A percentile compares a stretch with the other conserved stretches of the same genome.
phyloP scores from a whole-genome alignment of 2,329 filamentous ascomycete genomes.

The Paracoccidioides lutzii region DNA sequence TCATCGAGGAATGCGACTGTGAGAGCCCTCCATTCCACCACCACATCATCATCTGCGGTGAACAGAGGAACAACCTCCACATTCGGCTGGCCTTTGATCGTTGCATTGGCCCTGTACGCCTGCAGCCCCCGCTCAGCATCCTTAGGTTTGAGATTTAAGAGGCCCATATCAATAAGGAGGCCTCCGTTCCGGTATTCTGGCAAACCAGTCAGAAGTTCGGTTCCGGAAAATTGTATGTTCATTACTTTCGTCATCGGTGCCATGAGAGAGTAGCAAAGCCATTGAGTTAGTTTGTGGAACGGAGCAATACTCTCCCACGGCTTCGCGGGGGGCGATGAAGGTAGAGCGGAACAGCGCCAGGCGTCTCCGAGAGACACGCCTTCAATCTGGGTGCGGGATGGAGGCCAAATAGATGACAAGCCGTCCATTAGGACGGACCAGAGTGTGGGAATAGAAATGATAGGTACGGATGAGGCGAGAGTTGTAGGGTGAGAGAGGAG shows the following conservation, averaged over 20 bases:
- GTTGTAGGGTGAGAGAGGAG: slow-evolving; percentile 86
- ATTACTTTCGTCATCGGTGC: slow-evolving; percentile 75
- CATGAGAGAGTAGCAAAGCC: slow-evolving; percentile 90
- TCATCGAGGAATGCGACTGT: slow-evolving; percentile 65
- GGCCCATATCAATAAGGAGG: slow-evolving; percentile 70
- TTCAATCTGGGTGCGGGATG: slow-evolving; percentile 73
- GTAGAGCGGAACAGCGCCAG: slow-evolving; percentile 81
- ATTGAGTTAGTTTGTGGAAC: slow-evolving; percentile 90
- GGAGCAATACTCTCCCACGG: slow-evolving; percentile 73
- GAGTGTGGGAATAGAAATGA: slow-evolving; percentile 72
- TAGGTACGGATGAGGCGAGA: slow-evolving; percentile 74
- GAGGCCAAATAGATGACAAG: slow-evolving; percentile 76
- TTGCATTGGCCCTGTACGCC: slow-evolving; percentile 57
- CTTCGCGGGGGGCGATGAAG: slow-evolving; percentile 48
- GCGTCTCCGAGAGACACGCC: slow-evolving; percentile 82
- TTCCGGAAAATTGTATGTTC: slow-evolving; percentile 66
- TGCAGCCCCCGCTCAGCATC: slow-evolving; percentile 59
- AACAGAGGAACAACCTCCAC: slow-evolving; percentile 64
- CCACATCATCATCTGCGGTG: slow-evolving; percentile 59
- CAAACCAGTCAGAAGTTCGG: slow-evolving; percentile 70
- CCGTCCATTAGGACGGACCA: slow-evolving; percentile 88
- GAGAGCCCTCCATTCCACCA: slow-evolving; percentile 66
- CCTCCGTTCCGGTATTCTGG: slow-evolving; percentile 91
- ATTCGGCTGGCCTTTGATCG: slow-evolving; percentile 57
- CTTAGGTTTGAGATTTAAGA: slow-evolving; percentile 59